Evolutionary conservation across 73 alveolate species (phyloP).

Genomic region (Urostyla sp.): DNA sequence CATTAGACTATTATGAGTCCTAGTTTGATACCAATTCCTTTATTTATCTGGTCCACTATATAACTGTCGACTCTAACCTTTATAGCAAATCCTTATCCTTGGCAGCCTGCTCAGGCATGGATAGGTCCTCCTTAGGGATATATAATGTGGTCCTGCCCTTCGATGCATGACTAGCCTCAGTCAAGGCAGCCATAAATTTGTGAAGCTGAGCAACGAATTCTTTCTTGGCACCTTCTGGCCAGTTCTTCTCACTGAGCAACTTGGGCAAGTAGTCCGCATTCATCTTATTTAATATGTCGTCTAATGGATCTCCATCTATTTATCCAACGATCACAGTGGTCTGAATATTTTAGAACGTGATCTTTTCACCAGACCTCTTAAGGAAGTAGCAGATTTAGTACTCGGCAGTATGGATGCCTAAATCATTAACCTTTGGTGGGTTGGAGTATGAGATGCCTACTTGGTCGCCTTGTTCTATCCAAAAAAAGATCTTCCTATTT

Average conservation of each 20-base stretch:
- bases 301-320: slow-evolving; percentile 92
- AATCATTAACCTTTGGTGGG: slow-evolving; percentile 73
- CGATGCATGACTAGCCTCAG: slow-evolving; percentile 93
- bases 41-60: slow-evolving; percentile 98
- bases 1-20: slow-evolving; percentile 88
- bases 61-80: slow-evolving; percentile 96
- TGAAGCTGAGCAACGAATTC: slow-evolving; percentile 97
- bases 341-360: slow-evolving; percentile 83
- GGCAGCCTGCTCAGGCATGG: slow-evolving; percentile 94
- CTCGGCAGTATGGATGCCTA: slow-evolving; percentile 48
- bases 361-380: slow-evolving; percentile 83
- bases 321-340: slow-evolving; percentile 85
- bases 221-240: slow-evolving; percentile 99
- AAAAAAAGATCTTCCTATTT: slow-evolving; percentile 52
- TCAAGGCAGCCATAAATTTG: slow-evolving; percentile 95
- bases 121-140: slow-evolving; percentile 97
- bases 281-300: slow-evolving; percentile 94
- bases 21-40: slow-evolving; percentile 96
- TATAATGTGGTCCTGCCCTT: slow-evolving; percentile 95
- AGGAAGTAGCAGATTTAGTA: slow-evolving; percentile 81
- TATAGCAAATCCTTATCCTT: slow-evolving; percentile 97
- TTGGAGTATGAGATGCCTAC: slow-evolving; percentile 55
- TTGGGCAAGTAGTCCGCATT: slow-evolving; percentile 88
- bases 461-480: slow-evolving; percentile 74
- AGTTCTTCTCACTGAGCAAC: slow-evolving; percentile 83